Evolutionary conservation across 495 filamentous ascomycete genomes (phyloP).

Genomic region (Trichocladium antarcticum): DNA sequence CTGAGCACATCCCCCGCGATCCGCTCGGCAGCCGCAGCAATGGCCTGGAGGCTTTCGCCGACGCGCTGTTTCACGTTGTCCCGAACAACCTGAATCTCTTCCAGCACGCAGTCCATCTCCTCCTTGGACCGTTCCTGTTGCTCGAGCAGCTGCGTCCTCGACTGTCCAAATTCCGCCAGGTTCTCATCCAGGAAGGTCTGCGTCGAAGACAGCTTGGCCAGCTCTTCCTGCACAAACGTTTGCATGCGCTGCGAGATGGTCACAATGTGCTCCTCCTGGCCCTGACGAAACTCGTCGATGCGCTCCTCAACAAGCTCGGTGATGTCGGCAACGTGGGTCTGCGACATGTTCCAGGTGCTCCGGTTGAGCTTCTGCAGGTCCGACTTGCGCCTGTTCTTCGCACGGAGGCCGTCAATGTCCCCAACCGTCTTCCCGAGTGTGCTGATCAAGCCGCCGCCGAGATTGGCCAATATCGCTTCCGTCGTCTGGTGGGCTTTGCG

Average conservation of each 20-base stretch:
- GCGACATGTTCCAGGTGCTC: conserved; percentile 66
- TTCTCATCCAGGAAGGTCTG: conserved; percentile 59
- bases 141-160: conserved; percentile 52
- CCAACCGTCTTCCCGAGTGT: conserved; percentile 64
- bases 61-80: conserved; percentile 79
- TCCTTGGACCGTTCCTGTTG: conserved; percentile 63
- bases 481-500: conserved; percentile 79
- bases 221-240: conserved; percentile 58
- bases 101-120: conserved; percentile 81
- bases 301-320: conserved; percentile 64
- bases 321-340: conserved; percentile 57
- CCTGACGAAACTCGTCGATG: conserved; percentile 53
- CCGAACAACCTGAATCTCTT: conserved; percentile 79
- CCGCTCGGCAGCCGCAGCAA: conserved; percentile 72
- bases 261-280: conserved; percentile 59
- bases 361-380: conserved; percentile 71
- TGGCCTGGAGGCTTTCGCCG: conserved; percentile 70
- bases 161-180: conserved; percentile 50
- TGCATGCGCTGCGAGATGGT: conserved; percentile 58
- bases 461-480: conserved; percentile 57
- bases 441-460: conserved; percentile 63
- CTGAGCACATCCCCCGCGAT: conserved; percentile 87
- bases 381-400: conserved; percentile 70
- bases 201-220: conserved; percentile 53
- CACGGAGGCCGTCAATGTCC: conserved; percentile 69